Evolutionary conservation across 192 early-diverging fungal species (phyloP), one percentile per base, ranked within the genome.

Genomic region (Gryganskiella cystojenkinii): DNA sequence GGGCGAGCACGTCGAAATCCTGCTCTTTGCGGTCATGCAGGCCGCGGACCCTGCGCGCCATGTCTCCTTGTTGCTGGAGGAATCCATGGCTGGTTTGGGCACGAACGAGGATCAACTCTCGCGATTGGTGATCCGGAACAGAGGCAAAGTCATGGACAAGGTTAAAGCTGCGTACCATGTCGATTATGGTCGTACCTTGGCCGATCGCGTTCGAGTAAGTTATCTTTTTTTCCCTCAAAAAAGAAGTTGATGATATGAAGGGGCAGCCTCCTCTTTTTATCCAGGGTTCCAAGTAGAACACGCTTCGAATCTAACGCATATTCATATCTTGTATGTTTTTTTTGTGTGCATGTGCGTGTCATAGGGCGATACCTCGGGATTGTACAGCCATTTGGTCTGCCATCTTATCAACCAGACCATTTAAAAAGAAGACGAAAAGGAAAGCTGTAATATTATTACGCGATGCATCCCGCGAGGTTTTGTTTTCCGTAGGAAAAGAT

Each of bases 91-190:
- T 0, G 74, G 74, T 0, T 2, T 78, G 37, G 74, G 74, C 14
- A 78, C 74, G 14, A 78, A 78, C n/a, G 74, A 78, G 49, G 74
- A 78, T 55, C 74, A 78, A n/a, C 40, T 78, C 19, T 78, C 74
- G 47, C 33, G 74, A 53, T 31, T 78, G 56, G 74, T 78, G 40
- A 55, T 78, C 28, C 6, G 55, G n/a, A 44, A 78, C 49, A 60
- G 74, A 17, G 74, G 74, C 55, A 78, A 69, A 42, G 46, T 69
- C 14, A 78, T 78, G 66, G 74, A 78, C 4, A 69, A 64, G 47
- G 67, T 69, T 61, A 78, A 78, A 52, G 40, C 47, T n/a, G 54
- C 74, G 1, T 78, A 78, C 56, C 60, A 64, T 22, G 28, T 69
- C 17, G 74, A 78, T 25, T 64, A 69, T 42, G 53, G 33, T 24